Percentiles rank a stretch among this genome's conserved stretches.
Evolutionary conservation across 495 filamentous ascomycete genomes (phyloP).

Genomic region (Penicillium flavigenum): DNA sequence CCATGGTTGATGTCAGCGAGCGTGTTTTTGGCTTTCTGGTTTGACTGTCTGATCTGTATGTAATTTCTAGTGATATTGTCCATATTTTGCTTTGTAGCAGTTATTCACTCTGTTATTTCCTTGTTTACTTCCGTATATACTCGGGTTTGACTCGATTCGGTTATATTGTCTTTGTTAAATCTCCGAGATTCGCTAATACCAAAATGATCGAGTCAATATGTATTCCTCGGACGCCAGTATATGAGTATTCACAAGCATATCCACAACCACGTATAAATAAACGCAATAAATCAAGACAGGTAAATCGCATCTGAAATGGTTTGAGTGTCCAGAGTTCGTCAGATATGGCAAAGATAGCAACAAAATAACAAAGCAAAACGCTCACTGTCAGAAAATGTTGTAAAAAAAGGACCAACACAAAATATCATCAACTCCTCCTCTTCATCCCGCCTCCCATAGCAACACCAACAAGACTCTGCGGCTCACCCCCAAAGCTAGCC

Average conservation of each 20-base stretch:
- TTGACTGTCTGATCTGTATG: background rate
- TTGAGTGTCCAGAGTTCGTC: slow-evolving; percentile 1
- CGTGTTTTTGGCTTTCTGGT: slow-evolving; percentile 13
- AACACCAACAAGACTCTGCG: slow-evolving; percentile 42
- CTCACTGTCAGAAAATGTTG: slow-evolving; percentile 7
- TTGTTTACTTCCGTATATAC: background rate
- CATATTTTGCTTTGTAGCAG: slow-evolving; percentile 5
- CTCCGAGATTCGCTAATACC: background rate
- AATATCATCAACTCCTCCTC: slow-evolving; percentile 22
- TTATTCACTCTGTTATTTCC: slow-evolving; percentile 1
- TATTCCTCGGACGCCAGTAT: background rate
- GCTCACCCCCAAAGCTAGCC: slow-evolving; percentile 32
- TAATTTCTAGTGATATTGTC: slow-evolving; percentile 12
- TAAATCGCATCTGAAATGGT: background rate
- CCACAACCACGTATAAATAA: background rate
- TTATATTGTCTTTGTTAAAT: background rate
- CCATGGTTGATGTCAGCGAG: slow-evolving; percentile 30
- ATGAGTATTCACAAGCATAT: background rate
- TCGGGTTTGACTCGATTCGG: background rate
- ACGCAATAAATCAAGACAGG: background rate
- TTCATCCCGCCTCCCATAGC: slow-evolving; percentile 34
- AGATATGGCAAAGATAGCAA: background rate
- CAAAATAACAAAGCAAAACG: slow-evolving; percentile 1
- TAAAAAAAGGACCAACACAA: background rate
- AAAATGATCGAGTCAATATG: background rate